Evolutionary conservation across 768 basidiomycete species (phyloP).

Genomic region (Cytidiella melzeri): DNA sequence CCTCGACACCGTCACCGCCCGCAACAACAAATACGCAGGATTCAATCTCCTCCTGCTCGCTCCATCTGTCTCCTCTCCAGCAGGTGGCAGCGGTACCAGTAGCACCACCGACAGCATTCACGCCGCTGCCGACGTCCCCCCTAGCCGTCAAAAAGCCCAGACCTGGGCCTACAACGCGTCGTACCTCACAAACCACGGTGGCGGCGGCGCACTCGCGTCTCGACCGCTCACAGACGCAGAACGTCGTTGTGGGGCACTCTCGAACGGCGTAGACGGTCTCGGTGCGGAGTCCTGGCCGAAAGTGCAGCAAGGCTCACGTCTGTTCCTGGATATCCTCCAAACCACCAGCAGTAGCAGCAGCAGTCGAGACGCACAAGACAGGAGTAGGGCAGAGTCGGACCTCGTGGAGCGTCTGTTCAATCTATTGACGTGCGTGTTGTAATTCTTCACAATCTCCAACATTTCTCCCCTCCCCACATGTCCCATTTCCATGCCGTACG

Average conservation of each 20-base stretch:
- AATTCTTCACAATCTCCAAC: too few species aligned
- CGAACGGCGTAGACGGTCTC: conserved; percentile 68
- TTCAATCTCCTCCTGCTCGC: conserved; percentile 75
- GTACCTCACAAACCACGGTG: conserved; percentile 67
- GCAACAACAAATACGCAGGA: conserved; percentile 58
- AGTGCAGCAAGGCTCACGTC: conserved; percentile 49
- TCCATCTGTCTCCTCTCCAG: conserved; percentile 21
- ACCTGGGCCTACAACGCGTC: conserved; percentile 41
- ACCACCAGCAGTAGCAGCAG: too few species aligned
- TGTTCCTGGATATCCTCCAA: conserved; percentile 40
- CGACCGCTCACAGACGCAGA: conserved; percentile 49
- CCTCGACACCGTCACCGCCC: conserved; percentile 38
- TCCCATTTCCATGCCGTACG: too few species aligned
- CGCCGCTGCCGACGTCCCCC: neutral
- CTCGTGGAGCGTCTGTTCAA: conserved; percentile 57
- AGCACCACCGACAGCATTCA: neutral
- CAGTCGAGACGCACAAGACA: conserved; percentile 12
- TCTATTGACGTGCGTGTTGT: conserved; percentile 64
- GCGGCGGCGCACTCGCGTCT: conserved; percentile 49
- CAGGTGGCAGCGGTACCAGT: conserved; percentile 21
- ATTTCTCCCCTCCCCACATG: too few species aligned
- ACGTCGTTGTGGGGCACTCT: conserved; percentile 51
- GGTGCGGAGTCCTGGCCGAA: conserved; percentile 69
- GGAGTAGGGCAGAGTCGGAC: neutral
- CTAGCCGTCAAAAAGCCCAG: neutral